Base-by-base conservation (phyloP, 2,329 filamentous ascomycete genomes). In the Colletotrichum godetiae region DNA sequence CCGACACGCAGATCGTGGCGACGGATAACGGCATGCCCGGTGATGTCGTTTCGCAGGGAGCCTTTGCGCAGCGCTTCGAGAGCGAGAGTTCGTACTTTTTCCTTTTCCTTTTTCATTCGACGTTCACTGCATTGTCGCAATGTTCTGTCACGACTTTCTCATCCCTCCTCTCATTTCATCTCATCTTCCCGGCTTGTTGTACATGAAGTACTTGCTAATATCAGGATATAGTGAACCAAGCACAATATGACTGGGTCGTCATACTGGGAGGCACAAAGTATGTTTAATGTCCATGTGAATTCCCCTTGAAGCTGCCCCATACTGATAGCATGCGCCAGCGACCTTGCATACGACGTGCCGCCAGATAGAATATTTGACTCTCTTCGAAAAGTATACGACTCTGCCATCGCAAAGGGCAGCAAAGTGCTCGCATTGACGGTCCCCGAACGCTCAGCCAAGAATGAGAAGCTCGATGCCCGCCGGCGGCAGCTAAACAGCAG, bases 251-350 rank as follows among this genome's bases (percentile, higher is more conserved):
- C 82, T 93, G 90, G 89, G 86, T 88, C 15, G 86, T 93, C 37
- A 80, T 92, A 5, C 85, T 93, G 2, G 91, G 89, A 10, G 91
- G 91, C 2, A 92, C 91, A 61, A 93, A 93, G 84, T 88, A 81
- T 65, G 83, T 78, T 12, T n/a, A 24, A n/a, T 15, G 3, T 49
- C 12, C 8, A 13, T 31, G 13, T n/a, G 27, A 46, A 12, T 37
- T 63, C 37, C 33, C 12, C 24, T n/a, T 35, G 5, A 19, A 55
- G 15, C 8, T 24, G 7, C 22, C 8, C 33, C 3, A 15, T 53
- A 27, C 70, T 74, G n/a, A 74, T 22, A 11, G 2, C 5, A 22
- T 42, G 37, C 8, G 11, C 4, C 37, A 88, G 86, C 77, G 91
- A 93, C 75, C 79, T 93, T 5, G 87, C 80, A 27, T 83, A 83